Evolutionary conservation across 2,329 filamentous ascomycete genomes (phyloP).

Genomic region (Trichoderma afroharzianum): DNA sequence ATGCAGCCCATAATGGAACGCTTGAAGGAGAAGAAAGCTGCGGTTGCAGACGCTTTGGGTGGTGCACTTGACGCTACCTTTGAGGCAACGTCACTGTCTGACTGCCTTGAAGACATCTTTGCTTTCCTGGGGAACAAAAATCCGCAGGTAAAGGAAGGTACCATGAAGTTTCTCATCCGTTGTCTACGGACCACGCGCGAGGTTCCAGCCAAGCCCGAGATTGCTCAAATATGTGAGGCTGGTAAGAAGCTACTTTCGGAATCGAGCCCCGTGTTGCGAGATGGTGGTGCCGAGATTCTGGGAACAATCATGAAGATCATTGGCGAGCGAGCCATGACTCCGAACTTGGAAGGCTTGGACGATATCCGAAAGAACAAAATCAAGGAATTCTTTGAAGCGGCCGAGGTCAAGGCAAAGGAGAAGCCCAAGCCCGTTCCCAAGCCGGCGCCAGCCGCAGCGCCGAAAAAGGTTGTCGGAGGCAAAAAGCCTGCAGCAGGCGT

Average conservation of each 20-base stretch:
- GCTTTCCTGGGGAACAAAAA: slow-evolving; percentile 91
- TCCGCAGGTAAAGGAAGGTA: slow-evolving; percentile 94
- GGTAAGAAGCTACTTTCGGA: slow-evolving; percentile 88
- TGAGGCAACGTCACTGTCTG: slow-evolving; percentile 65
- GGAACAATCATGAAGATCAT: slow-evolving; percentile 99
- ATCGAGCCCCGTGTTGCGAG: slow-evolving; percentile 78
- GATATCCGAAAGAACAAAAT: slow-evolving; percentile 95
- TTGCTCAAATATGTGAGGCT: slow-evolving; percentile 79
- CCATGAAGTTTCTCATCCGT: slow-evolving; percentile 87
- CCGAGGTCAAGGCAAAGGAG: slow-evolving; percentile 46
- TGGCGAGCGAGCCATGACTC: slow-evolving; percentile 92
- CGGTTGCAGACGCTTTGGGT: slow-evolving; percentile 82
- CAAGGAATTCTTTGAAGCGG: slow-evolving; percentile 80
- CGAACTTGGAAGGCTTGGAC: slow-evolving; percentile 85
- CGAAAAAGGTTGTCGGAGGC: slow-evolving; percentile 41
- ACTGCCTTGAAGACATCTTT: slow-evolving; percentile 87
- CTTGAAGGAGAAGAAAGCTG: slow-evolving; percentile 93
- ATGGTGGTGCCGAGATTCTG: slow-evolving; percentile 85
- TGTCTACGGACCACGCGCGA: slow-evolving; percentile 79
- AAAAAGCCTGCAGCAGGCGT: slow-evolving; percentile 44
- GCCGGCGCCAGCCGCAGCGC: slow-evolving; percentile 44
- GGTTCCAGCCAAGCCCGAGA: slow-evolving; percentile 80
- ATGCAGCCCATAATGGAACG: slow-evolving; percentile 92
- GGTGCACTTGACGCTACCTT: slow-evolving; percentile 74
- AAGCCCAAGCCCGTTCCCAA: slow-evolving; percentile 79